Base-by-base conservation (phyloP, 2,329 filamentous ascomycete species). In the Bipolaris oryzae region DNA sequence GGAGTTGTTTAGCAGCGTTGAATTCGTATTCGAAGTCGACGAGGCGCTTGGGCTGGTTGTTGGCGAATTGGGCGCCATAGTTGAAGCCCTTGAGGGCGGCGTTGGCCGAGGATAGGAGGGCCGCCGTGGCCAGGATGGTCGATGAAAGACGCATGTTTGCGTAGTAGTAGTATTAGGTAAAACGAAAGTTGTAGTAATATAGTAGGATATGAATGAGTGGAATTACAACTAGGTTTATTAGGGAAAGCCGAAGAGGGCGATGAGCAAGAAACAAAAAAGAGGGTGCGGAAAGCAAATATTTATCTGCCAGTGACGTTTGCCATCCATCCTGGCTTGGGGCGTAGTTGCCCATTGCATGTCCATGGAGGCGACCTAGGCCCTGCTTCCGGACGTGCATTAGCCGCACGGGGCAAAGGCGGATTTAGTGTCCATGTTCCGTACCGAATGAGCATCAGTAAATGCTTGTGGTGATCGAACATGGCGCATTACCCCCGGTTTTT, bases 1-100 rank as follows among this genome's bases (percentile, higher is more conserved):
- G 79, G 15, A 93, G 85, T 48, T 79, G 79, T 64, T 86, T 82
- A 25, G 89, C 88, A 3, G 82, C 79, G 62, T 82, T 85, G 82
- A 91, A 91, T 77, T 90, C 85, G 68, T 82, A 78, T 79, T 90
- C 85, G 76, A 89, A 93, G 72, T 90, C 87, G 11, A 80, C 67
- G 69, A 89, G 83, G 50, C 68, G 66, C 79, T 90, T 89, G 70
- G 81, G 76, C 33, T 81, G 76, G 60, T 87, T 84, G 67, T 86
- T 84, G 45, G 81, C 83, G 70, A 87, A 86, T 57, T 82, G 82
- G 55, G 83, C 81, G 62, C 87, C 89, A 63, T 90, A 91, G 82
- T 91, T 91, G 85, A 91, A 91, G 66, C 90, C 90, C 48, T 73
- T 73, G 62, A 69, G 66, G 35, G 68, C 71, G 38, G 74, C 74